phyloP scores from a whole-genome alignment of 73 alveolate species.

The Blepharisma japonicum region DNA sequence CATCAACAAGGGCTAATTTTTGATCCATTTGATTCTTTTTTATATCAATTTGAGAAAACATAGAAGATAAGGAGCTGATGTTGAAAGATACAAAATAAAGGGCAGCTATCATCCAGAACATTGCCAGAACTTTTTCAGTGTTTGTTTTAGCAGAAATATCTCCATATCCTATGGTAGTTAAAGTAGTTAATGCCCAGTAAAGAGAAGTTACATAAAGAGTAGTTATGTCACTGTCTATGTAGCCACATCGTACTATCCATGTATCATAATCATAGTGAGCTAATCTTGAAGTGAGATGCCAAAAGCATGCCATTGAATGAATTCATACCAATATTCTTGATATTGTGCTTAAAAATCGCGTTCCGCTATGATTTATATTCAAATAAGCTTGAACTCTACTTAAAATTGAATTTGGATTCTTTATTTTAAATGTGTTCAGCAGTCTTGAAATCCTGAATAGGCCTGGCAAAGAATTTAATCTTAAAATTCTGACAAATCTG shows the following conservation, averaged over 20 bases:
- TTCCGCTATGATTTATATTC: constrained; percentile 2
- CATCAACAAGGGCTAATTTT: constrained; percentile 44
- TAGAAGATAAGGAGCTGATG: constrained; percentile 58
- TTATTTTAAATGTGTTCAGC: background rate
- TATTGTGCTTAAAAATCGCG: background rate
- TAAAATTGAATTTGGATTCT: background rate
- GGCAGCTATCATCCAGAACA: constrained; percentile 70
- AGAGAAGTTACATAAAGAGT: constrained; percentile 38
- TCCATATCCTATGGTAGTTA: constrained; percentile 76
- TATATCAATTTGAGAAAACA: constrained; percentile 48
- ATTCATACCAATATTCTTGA: constrained; percentile 22
- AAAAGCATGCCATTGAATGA: constrained; percentile 82
- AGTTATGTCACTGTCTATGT: constrained; percentile 33
- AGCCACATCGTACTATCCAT: constrained; percentile 79
- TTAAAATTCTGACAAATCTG: background rate
- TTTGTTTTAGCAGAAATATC: constrained; percentile 58
- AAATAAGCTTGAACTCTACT: background rate
- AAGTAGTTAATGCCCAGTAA: constrained; percentile 69
- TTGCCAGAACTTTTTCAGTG: constrained; percentile 46
- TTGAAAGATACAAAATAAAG: constrained; percentile 63
- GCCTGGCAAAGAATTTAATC: background rate
- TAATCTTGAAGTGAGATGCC: constrained; percentile 76
- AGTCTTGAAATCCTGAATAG: constrained; percentile 9
- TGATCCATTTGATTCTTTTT: constrained; percentile 35
- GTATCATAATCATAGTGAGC: constrained; percentile 75